These are phyloP conservation scores for Stereum hirsutum DNA, from an alignment of 1,284 basidiomycete species.

Conservation along the genomic window DNA sequence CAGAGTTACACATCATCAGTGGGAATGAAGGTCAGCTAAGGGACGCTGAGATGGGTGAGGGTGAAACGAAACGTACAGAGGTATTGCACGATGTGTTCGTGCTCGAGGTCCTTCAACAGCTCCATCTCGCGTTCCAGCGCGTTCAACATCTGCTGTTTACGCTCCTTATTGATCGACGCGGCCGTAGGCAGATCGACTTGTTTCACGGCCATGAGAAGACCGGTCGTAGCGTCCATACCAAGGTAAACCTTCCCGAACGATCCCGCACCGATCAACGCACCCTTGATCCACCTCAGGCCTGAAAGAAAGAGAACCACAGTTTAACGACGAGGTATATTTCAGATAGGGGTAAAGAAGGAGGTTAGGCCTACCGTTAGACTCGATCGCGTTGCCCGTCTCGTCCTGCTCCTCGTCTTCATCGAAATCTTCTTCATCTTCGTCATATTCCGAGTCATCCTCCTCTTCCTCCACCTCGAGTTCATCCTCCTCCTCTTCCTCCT, in stretches of 20 bases:
- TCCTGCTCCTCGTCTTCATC: conserved; percentile 28
- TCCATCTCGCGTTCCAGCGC: conserved; percentile 97
- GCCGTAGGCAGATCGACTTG: conserved; percentile 93
- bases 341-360: conserved; percentile 7
- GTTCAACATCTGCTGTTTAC: conserved; percentile 91
- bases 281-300: conserved; percentile 94
- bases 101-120: conserved; percentile 88
- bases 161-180: conserved; percentile 82
- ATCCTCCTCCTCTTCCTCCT: conserved; percentile 33
- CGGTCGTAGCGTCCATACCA: conserved; percentile 93
- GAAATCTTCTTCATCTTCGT: conserved; percentile 39
- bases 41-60: background rate
- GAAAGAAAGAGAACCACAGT: conserved; percentile 1
- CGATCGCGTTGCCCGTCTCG: conserved; percentile 47
- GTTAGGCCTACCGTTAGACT: conserved; percentile 50
- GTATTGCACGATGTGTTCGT: conserved; percentile 98
- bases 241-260: conserved; percentile 95
- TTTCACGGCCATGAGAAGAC: conserved; percentile 97
- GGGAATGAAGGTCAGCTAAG: background rate
- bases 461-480: conserved; percentile 40
- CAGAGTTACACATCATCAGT: too few species aligned
- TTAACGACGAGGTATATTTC: too few species aligned
- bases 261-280: conserved; percentile 94
- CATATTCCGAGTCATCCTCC: conserved; percentile 32
- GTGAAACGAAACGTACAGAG: conserved; percentile 52